phyloP scores from a whole-genome alignment of 331 rosid species.

The Prunus yedoensis region DNA sequence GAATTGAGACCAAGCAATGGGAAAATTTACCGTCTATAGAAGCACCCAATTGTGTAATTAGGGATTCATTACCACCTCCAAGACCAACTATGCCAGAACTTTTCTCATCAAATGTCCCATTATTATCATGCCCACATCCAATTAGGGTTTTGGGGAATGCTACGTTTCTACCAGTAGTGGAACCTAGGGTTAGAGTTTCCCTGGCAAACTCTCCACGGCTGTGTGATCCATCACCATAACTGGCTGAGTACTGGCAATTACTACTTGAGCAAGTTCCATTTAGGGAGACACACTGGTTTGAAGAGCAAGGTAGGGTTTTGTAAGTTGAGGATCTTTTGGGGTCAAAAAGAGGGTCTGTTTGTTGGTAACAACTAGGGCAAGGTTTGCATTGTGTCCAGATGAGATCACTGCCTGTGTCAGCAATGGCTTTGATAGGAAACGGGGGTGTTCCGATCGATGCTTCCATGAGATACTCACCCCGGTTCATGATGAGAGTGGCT shows the following conservation, averaged over 20 bases:
- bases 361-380: conserved; percentile 37
- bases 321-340: conserved; percentile 31
- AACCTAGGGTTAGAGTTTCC: conserved; percentile 37
- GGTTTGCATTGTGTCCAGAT: conserved; percentile 62
- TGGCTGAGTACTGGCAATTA: not conserved
- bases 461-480: conserved; percentile 38
- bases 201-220: conserved; percentile 27
- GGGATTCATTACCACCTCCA: conserved; percentile 40
- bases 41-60: conserved; percentile 34
- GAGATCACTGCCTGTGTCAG: conserved; percentile 57
- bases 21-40: conserved; percentile 42
- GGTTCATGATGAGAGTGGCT: not conserved
- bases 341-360: conserved; percentile 37
- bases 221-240: conserved; percentile 29
- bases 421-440: conserved; percentile 17
- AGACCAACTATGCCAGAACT: conserved; percentile 47
- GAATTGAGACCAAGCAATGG: conserved; percentile 41
- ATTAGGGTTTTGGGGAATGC: not conserved
- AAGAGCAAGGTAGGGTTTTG: conserved; percentile 4
- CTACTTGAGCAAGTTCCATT: not conserved
- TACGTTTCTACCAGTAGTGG: not conserved
- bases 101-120: conserved; percentile 12
- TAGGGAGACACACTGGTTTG: not conserved
- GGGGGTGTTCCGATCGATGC: conserved; percentile 46
- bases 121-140: conserved; percentile 50